Evolutionary conservation across 176 grass and related monocot genomes (phyloP), one percentile per base, ranked within the genome.

Genomic region (Metroxylon sagu): DNA sequence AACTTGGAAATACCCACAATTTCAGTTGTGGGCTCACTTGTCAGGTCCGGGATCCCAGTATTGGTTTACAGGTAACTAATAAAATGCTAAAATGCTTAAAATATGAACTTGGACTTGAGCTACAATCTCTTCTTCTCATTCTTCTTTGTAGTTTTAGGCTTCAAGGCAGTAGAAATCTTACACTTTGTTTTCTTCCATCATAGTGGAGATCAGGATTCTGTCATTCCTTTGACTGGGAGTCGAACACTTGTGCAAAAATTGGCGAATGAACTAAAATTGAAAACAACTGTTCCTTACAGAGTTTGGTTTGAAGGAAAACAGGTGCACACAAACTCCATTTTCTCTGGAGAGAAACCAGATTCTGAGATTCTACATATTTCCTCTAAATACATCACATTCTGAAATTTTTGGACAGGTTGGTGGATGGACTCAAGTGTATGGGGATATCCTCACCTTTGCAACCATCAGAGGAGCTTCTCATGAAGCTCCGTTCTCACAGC

Each of bases 301-400:
- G 93, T 98, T 28, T 98, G 93, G 93, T 98, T 98, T 1, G 76
- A 92, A 72, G 84, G 87, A 52, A 83, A 98, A 67, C 93, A 98
- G 87, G 93, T 92, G 60, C 56, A 49, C 17, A 23, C 8, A 43
- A 18, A 17, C 4, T 54, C 26, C 64, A 69, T 23, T 51, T 58
- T 16, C 1, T 43, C 35, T 43, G 8, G 12, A 43, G 35, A 43
- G 5, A 43, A 43, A 43, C 12, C 1, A 43, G 7, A 43, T 43
- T 12, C 35, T 43, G 12, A 43, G 35, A 31, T 43, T 35, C 31
- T 8, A 35, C 6, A 5, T 35, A 35, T 35, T 7, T 35, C 31
- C 31, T 8, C 31, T 35, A 35, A 35, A 35, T 35, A 7, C 31
- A 12, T 43, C 10, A 12, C 35, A 43, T 10, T 35, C 31, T 43